Conservation (phyloP, 208 protist species). For the Trypanosomatidae sp. region DNA sequence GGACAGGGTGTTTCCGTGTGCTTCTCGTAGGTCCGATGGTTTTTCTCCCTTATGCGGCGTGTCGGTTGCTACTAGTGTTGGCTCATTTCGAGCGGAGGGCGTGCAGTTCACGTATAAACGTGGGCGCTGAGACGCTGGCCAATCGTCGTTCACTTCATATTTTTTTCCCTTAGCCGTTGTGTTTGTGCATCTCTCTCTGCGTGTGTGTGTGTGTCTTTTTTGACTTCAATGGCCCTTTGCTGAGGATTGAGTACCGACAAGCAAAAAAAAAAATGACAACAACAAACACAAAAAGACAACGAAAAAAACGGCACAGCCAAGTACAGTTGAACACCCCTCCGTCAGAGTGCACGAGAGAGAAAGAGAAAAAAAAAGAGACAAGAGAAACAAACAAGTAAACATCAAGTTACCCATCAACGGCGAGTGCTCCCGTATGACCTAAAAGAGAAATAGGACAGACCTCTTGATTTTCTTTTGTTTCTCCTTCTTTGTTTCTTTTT, state of each 20-base stretch:
- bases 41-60: background rate
- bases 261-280: background rate
- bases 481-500: background rate
- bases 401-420: background rate
- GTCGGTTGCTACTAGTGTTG: background rate
- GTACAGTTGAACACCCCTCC: background rate
- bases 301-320: background rate
- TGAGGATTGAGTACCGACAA: background rate
- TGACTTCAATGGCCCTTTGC: slow-evolving; percentile 14
- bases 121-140: background rate
- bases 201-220: background rate
- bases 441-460: background rate
- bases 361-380: slow-evolving; percentile 1
- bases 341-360: slow-evolving; percentile 1
- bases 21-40: too few species aligned
- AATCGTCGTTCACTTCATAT: background rate
- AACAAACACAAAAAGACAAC: background rate
- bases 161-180: background rate
- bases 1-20: background rate
- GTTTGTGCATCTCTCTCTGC: background rate
- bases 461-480: background rate
- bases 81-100: too few species aligned
- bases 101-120: too few species aligned
- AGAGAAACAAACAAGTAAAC: too few species aligned
- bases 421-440: background rate